Conservation (phyloP, 352 stramenopile genomes). For the Globisporangium solare region DNA sequence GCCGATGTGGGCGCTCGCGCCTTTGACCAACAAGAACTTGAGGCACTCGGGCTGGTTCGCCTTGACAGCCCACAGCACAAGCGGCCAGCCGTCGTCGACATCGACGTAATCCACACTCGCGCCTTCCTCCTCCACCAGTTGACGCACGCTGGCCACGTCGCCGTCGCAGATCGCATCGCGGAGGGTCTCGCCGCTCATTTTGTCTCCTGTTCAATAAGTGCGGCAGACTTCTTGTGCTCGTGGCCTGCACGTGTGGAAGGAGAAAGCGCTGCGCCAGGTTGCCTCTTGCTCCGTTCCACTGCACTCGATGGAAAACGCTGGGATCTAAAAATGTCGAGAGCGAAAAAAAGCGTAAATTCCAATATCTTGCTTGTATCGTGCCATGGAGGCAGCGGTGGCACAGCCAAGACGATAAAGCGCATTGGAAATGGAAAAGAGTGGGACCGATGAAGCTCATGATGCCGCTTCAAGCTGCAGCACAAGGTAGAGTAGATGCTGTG, state of each 20-base stretch:
- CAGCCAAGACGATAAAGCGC: too few relatives aligned
- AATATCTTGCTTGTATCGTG: too few relatives aligned
- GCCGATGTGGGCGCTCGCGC: conserved; percentile 32
- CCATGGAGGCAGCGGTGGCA: too few relatives aligned
- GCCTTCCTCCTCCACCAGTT: conserved; percentile 21
- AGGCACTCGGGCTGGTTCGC: conserved; percentile 24
- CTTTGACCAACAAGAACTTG: conserved; percentile 22
- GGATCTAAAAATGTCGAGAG: too few relatives aligned
- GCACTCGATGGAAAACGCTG: too few relatives aligned
- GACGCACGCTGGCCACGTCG: conserved; percentile 13
- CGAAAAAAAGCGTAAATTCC: too few relatives aligned
- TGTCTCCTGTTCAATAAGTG: too few relatives aligned
- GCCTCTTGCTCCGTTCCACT: background rate
- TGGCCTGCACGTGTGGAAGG: too few relatives aligned
- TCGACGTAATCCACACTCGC: conserved; percentile 37
- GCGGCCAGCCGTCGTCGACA: conserved; percentile 31
- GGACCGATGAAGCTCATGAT: background rate
- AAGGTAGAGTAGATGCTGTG: background rate
- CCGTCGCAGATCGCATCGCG: conserved; percentile 40
- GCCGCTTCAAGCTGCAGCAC: background rate
- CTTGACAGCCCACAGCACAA: conserved; percentile 43
- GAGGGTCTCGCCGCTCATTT: conserved; percentile 31
- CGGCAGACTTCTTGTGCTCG: too few relatives aligned
- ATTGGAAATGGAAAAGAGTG: background rate
- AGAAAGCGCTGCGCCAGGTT: background rate